Conservation (phyloP, 352 stramenopile species). For the Phytophthora cryptogea region DNA sequence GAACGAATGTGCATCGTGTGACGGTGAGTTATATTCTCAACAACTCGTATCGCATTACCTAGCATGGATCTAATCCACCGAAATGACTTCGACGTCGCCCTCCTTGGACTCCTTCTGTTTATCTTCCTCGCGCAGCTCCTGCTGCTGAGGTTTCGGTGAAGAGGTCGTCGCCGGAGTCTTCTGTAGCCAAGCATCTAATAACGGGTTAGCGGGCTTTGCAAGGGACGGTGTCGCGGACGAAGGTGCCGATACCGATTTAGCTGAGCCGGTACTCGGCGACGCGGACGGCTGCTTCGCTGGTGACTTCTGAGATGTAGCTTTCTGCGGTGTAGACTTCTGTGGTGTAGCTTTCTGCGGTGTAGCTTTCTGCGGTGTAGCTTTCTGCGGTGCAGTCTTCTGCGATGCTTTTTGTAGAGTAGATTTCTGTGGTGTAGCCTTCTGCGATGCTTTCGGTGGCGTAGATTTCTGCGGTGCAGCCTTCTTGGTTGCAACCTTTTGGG, state of each 20-base stretch:
- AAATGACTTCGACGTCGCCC: slow-evolving; percentile 28
- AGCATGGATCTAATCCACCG: slow-evolving; percentile 23
- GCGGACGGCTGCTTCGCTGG: slow-evolving; percentile 5
- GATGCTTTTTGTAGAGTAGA: slow-evolving; percentile 7
- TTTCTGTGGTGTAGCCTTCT: slow-evolving; percentile 8
- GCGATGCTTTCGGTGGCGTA: not conserved
- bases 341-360: slow-evolving; percentile 1
- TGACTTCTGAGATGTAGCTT: slow-evolving; percentile 15
- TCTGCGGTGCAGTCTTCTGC: slow-evolving; percentile 6
- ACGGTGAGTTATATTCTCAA: slow-evolving; percentile 18
- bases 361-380: slow-evolving; percentile 5
- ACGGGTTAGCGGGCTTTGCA: slow-evolving; percentile 17
- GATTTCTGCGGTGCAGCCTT: slow-evolving; percentile 13
- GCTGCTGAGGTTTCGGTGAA: slow-evolving; percentile 9
- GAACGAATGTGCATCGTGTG: too few relatives aligned
- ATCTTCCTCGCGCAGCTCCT: not conserved
- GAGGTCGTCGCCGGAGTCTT: slow-evolving; percentile 12
- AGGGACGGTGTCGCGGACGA: slow-evolving; percentile 18
- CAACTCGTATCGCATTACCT: slow-evolving; percentile 3
- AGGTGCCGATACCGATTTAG: slow-evolving; percentile 5
- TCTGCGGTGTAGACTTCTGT: slow-evolving; percentile 8
- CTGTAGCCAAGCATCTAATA: slow-evolving; percentile 45
- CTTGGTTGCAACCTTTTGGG: slow-evolving; percentile 4
- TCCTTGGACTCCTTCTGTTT: slow-evolving; percentile 21
- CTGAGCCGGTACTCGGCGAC: not conserved